Base-by-base conservation (phyloP, 805 yeast species). In the Lipomyces lipofer region DNA sequence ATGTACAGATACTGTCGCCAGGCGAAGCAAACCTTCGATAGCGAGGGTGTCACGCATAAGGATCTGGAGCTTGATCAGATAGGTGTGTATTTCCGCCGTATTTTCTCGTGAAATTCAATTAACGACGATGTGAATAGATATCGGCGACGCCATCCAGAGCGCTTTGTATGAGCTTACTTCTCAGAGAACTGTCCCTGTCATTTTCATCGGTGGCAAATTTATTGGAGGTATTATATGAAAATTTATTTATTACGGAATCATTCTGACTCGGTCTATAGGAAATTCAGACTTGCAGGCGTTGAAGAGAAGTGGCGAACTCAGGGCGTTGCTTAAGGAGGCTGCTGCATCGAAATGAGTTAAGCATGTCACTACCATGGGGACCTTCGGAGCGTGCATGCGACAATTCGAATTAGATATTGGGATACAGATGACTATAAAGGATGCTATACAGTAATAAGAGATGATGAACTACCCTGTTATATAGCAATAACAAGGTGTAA, bases 131-230 rank as follows among this genome's bases (percentile, higher is more conserved):
- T 7, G 9, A 15, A 19, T 30, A 54, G 78, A 72, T n/a, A 91
- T 89, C 57, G 97, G 97, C 54, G 73, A 75, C 45, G 91, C 84
- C 29, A 81, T 90, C 63, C 97, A 91, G 75, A 84, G 75, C 47
- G 95, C 95, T 62, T 77, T 92, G 57, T 71, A 69, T 49, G 82
- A 85, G 68, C 71, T 89, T 56, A 87, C 95, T 36, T 94, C 95
- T 56, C 98, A 92, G 78, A 80, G 83, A 63, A 89, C 97, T 36
- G 98, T 92, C 59, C 99, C 99, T 59, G 90, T 86, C 70, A 80
- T 92, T 64, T 92, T 86, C 75, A 89, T 92, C 70, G 83, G 78
- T 45, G 97, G 96, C 58, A 79, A 91, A 73, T 97, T 90, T 76
- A 82, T 92, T 67, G 99, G 99, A 57, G 99, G 99, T 58, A 49